A percentile compares a stretch with the other conserved stretches of the same genome.
Conservation (phyloP, 345 rosid genomes). For the Acer saccharum region DNA sequence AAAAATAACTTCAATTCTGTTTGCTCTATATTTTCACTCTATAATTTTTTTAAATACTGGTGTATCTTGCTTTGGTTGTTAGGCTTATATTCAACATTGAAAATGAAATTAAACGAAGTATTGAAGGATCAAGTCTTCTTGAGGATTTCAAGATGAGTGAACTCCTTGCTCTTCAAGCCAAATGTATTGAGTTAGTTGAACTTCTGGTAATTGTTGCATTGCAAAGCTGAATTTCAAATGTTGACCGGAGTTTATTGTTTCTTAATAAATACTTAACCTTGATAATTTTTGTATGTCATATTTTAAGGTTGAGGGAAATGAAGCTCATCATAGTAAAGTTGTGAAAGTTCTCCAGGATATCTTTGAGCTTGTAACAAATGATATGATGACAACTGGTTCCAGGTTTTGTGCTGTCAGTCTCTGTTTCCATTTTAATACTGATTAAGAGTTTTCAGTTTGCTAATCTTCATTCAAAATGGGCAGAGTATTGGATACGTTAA, state of each 20-base stretch:
- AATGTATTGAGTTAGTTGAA: slow-evolving; percentile 70
- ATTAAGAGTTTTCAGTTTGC: slow-evolving; percentile 9
- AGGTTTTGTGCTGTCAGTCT: slow-evolving; percentile 50
- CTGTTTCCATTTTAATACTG: slow-evolving; percentile 6
- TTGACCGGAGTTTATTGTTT: slow-evolving; percentile 9
- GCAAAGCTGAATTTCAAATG: slow-evolving; percentile 15
- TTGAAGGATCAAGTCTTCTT: slow-evolving; percentile 61
- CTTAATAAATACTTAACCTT: not conserved
- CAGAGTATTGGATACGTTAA: slow-evolving; percentile 58
- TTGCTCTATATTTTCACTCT: slow-evolving; percentile 19
- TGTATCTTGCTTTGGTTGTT: slow-evolving; percentile 23
- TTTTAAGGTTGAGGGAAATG: slow-evolving; percentile 62
- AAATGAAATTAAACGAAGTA: slow-evolving; percentile 76
- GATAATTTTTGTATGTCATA: slow-evolving; percentile 17
- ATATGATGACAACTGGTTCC: slow-evolving; percentile 75
- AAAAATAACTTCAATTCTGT: not conserved
- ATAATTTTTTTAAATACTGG: slow-evolving; percentile 12
- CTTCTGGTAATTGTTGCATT: slow-evolving; percentile 64
- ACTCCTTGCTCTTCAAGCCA: slow-evolving; percentile 64
- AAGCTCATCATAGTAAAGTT: slow-evolving; percentile 51
- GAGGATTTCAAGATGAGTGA: slow-evolving; percentile 72
- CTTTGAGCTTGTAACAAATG: slow-evolving; percentile 82
- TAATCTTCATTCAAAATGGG: slow-evolving; percentile 11
- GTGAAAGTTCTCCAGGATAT: slow-evolving; percentile 90
- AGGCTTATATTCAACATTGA: slow-evolving; percentile 65